Evolutionary conservation across 2,329 filamentous ascomycete species (phyloP), one percentile per base, ranked within the genome.

Genomic region (Diplodia corticola): DNA sequence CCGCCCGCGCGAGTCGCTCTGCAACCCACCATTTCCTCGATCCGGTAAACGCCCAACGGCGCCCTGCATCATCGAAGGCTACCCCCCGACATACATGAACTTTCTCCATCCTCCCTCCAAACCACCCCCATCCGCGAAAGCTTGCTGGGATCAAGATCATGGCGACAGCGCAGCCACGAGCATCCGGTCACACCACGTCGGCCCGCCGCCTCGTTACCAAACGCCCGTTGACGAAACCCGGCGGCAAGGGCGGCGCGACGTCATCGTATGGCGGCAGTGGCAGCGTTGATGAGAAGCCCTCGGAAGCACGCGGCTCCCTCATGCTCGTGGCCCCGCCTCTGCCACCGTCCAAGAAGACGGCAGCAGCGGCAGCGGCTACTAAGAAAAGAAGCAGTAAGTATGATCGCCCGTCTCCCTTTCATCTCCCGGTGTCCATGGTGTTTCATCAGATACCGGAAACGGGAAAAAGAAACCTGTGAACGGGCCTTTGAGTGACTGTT

Each of bases 21-120:
- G 22, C 57, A 9, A 35, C 49, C 40, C 57, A 61, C 57, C 57
- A 61, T 61, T 61, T 49, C n/a, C 57, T 46, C 40, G 24, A 61
- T 61, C 26, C 57, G 57, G 57, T 30, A 61, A 49, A 9, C 24
- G 2, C 33, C 30, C 33, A 35, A 13, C 33, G 33, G 12, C 12
- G 24, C 13, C 26, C 57, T 30, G 7, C 15, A 20, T 6, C 9
- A 10, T 24, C 6, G 2, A 12, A 28, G 28, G 6, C 28, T 10
- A n/a, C n/a, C 1, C 33, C 33, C 33, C 33, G 12, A 10, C 10
- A 33, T 33, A 12, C n/a, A n/a, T n/a, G n/a, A n/a, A n/a, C n/a
- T n/a, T n/a, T n/a, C n/a, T n/a, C n/a, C n/a, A n/a, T n/a, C n/a
- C n/a, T n/a, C n/a, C n/a, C n/a, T n/a, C 33, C 33, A 10, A 35